Conservation (phyloP, 148 eudicot genomes). For the Oxyria digyna region DNA sequence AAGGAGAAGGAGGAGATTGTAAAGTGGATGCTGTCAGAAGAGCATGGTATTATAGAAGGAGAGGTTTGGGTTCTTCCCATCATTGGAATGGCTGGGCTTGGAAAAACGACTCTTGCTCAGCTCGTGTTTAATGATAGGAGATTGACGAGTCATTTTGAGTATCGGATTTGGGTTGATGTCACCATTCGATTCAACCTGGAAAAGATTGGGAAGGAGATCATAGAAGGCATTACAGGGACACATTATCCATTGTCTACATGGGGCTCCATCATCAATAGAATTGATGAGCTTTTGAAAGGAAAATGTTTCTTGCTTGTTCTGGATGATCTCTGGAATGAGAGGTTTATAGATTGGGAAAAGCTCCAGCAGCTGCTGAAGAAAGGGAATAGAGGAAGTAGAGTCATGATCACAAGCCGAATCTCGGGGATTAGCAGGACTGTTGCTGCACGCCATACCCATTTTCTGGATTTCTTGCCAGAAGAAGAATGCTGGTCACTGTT, state of each 20-base stretch:
- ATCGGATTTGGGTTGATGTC: background rate
- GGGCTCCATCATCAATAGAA: background rate
- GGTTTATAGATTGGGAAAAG: background rate
- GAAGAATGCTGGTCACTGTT: background rate
- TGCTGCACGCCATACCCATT: background rate
- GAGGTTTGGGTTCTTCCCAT: background rate
- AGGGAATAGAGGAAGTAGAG: background rate
- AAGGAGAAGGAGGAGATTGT: constrained; percentile 11
- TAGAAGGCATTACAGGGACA: background rate
- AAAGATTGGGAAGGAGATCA: background rate
- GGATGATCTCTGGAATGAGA: background rate
- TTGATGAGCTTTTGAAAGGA: background rate
- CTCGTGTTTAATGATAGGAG: background rate
- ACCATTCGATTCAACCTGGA: background rate
- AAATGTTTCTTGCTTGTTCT: background rate
- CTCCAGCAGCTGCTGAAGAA: background rate
- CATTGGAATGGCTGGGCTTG: background rate
- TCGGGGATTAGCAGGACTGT: background rate
- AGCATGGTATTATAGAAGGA: background rate
- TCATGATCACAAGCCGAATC: background rate
- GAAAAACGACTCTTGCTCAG: constrained; percentile 4
- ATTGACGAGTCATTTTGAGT: background rate
- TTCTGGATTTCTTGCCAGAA: background rate
- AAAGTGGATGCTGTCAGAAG: background rate
- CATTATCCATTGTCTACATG: background rate